Evolutionary conservation across 495 filamentous ascomycete genomes (phyloP), one percentile per base, ranked within the genome.

Genomic region (Trichoderma erinaceum): DNA sequence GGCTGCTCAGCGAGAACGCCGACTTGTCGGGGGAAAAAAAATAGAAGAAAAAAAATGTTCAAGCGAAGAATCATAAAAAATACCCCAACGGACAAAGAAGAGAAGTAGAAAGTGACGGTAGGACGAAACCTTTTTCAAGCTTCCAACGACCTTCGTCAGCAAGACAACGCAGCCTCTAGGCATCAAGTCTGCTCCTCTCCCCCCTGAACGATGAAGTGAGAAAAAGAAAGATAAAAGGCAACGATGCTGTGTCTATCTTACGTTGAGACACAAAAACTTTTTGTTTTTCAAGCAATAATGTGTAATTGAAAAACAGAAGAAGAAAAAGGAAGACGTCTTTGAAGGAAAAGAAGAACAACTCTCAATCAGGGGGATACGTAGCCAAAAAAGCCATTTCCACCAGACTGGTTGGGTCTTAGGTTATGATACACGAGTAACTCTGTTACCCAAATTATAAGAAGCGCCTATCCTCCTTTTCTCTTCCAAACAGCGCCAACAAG

Each of bases 391-490:
- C 43, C 6, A 21, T 35, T 13, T 4, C 56, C 8, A 35, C 27
- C 25, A 61, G 50, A n/a, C 50, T 12, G 25, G 25, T 32, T 25
- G 56, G 32, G 23, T 61, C 56, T 32, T 32, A n/a, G 16, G 43
- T 65, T 41, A 65, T 65, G 32, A 35, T 65, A 65, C 63, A 65
- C 63, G 63, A 65, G 35, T 41, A 65, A 65, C 63, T 65, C 56
- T 29, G 63, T 65, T 65, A 65, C 63, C 63, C 63, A 65, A 41
- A 65, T 65, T 65, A 61, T 61, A 65, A 65, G n/a, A n/a, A 29
- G 12, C 43, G 35, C 63, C 35, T 41, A 61, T 61, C 56, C 56
- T 61, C 56, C 56, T 65, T 65, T 65, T 41, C 63, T 65, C 63
- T 32, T 25, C 56, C 56, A n/a, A 29, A 38, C 25, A 61, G 56